Base-by-base conservation (phyloP, 1,139 yeast species). In the Tardiomyces depauwii region DNA sequence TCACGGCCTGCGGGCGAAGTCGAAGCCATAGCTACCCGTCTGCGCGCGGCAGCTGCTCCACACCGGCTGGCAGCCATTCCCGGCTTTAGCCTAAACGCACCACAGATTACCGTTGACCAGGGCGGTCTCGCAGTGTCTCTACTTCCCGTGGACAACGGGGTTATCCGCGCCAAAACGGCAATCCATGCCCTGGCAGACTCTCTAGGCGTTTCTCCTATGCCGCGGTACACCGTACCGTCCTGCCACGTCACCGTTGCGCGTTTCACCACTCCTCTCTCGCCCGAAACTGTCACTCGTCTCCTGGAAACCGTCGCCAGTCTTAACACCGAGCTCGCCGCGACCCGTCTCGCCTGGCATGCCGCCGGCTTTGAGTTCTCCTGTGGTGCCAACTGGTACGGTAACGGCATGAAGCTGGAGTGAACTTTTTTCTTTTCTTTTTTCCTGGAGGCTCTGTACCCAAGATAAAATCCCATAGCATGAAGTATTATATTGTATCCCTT, bases 321-420 rank as follows among this genome's bases (percentile, higher is more conserved):
- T 39, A 54, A 54, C 42, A 39, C 25, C 11, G 45, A 48, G 49
- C 51, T 54, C 3, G 50, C 43, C 5, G 33, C 47, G 5, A 27
- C 11, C 12, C 14, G 39, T 18, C 10, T 28, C 23, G 6, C 19
- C 41, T 51, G 9, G 47, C 36, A n/a, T 55, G 58, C 58, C 40
- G 21, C 18, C 44, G 55, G 51, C 2, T 28, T 44, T 6, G 57
- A 54, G 43, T 51, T 55, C 41, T 44, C 55, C 14, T 51, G 50
- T 28, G 62, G 62, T 10, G 42, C 54, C 38, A 55, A 54, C 6
- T 58, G 62, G 62, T 58, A 58, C 42, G 62, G 62, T 12, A 57
- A 55, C 11, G 61, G 61, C n/a, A 42, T 49, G 49, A 21, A 32
- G 2, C 28, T n/a, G 19, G 11, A 4, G 39, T 16, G 10, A 16